Evolutionary conservation across 1,284 basidiomycete genomes (phyloP), one percentile per base, ranked within the genome.

Genomic region (Agroathelia rolfsii): DNA sequence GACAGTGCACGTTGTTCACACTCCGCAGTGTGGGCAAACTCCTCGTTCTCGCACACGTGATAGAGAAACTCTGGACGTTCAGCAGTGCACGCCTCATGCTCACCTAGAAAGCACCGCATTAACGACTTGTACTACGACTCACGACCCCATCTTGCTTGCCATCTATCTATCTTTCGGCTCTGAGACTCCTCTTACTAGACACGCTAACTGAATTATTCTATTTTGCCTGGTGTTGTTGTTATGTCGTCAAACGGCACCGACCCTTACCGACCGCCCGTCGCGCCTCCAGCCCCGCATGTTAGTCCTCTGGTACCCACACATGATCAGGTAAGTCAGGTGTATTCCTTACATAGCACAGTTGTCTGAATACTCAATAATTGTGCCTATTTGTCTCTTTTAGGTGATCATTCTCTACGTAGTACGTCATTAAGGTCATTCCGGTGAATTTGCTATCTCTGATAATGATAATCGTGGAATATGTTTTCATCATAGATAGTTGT

Each of bases 401-500:
- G 64, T 74, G 37, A 72, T 76, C 32, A 67, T 76, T 14, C 61
- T 85, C 43, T 85, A 83, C 48, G 78, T 82, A 38, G 81, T 84
- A 56, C 47, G 80, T 69, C 22, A 24, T 41, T 24, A 39, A 26
- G n/a, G n/a, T n/a, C n/a, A n/a, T n/a, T n/a, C n/a, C n/a, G n/a
- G n/a, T n/a, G n/a, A n/a, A n/a, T n/a, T n/a, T n/a, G n/a, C n/a
- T n/a, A n/a, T n/a, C n/a, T n/a, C n/a, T n/a, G n/a, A n/a, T n/a
- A n/a, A n/a, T n/a, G n/a, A n/a, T n/a, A n/a, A n/a, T n/a, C n/a
- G n/a, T n/a, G n/a, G n/a, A n/a, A n/a, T n/a, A n/a, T n/a, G n/a
- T n/a, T n/a, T n/a, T n/a, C n/a, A n/a, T n/a, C n/a, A 17, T 48
- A 85, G 81, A 77, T 82, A 33, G 72, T 82, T 28, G 79, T 84